Conservation (phyloP, 371 early-diverging fungal species). For the Parasitella parasitica region DNA sequence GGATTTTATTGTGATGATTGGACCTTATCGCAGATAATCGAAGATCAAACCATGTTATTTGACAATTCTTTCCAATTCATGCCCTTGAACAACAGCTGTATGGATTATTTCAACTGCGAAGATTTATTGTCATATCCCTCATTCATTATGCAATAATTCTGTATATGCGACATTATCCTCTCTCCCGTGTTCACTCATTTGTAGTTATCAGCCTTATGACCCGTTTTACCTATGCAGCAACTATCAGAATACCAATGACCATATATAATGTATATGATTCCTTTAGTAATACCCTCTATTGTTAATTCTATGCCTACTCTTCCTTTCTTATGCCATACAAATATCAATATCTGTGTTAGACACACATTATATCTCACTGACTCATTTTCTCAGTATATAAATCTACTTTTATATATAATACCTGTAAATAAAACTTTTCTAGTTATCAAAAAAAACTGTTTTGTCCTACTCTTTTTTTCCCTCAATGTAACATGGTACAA, state of each 20-base stretch:
- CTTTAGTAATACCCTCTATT: background rate
- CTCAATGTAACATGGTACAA: background rate
- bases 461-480: background rate
- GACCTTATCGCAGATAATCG: background rate
- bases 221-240: background rate
- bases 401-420: background rate
- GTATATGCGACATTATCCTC: background rate
- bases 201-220: background rate
- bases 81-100: background rate
- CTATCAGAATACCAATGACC: background rate
- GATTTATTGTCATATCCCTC: background rate
- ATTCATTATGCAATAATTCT: background rate
- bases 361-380: background rate
- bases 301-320: background rate
- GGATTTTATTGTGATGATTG: constrained; percentile 1
- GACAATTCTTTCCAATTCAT: background rate
- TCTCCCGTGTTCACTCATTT: background rate
- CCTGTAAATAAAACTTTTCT: background rate
- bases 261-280: too few species aligned
- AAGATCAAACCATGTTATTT: background rate
- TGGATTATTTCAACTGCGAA: background rate
- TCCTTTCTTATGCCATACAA: background rate
- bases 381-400: background rate
- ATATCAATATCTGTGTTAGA: background rate
- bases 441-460: background rate